These are phyloP conservation scores for Backusella morwellensis DNA, from an alignment of 192 early-diverging fungal genomes.

Conservation along the genomic window DNA sequence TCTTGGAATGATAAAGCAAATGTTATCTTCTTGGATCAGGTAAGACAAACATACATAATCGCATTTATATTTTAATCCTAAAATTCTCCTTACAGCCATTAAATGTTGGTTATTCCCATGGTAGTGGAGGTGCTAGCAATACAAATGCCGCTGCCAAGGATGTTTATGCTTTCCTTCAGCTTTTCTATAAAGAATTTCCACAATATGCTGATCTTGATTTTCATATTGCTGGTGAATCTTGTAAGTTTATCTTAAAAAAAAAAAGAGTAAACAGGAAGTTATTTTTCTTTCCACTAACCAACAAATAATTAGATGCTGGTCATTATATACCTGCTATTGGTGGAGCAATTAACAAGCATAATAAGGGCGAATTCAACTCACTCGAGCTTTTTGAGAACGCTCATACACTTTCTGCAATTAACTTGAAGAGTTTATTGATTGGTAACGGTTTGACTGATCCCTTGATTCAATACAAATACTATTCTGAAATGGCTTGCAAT, in stretches of 20 bases:
- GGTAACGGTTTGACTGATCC: conserved; percentile 96
- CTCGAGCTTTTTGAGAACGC: conserved; percentile 3
- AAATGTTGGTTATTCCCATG: conserved; percentile 94
- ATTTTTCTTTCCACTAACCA: neutral
- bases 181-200: conserved; percentile 87
- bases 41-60: conserved; percentile 6
- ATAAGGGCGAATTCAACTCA: conserved; percentile 53
- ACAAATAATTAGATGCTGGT: conserved; percentile 60
- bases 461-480: conserved; percentile 90
- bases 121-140: conserved; percentile 65
- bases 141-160: conserved; percentile 85
- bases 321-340: conserved; percentile 97
- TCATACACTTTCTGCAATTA: conserved; percentile 49
- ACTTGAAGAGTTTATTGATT: conserved; percentile 79
- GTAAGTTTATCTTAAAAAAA: conserved; percentile 20
- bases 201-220: conserved; percentile 81
- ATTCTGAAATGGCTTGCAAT: conserved; percentile 81
- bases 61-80: neutral
- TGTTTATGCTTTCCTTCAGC: conserved; percentile 93
- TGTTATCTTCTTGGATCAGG: conserved; percentile 81
- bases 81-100: conserved; percentile 54
- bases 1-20: conserved; percentile 95
- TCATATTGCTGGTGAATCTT: conserved; percentile 86
- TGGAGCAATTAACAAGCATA: conserved; percentile 73
- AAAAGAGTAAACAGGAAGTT: neutral